Evolutionary conservation across 345 rosid species (phyloP), one percentile per base, ranked within the genome.

Genomic region (Hypericum perforatum): DNA sequence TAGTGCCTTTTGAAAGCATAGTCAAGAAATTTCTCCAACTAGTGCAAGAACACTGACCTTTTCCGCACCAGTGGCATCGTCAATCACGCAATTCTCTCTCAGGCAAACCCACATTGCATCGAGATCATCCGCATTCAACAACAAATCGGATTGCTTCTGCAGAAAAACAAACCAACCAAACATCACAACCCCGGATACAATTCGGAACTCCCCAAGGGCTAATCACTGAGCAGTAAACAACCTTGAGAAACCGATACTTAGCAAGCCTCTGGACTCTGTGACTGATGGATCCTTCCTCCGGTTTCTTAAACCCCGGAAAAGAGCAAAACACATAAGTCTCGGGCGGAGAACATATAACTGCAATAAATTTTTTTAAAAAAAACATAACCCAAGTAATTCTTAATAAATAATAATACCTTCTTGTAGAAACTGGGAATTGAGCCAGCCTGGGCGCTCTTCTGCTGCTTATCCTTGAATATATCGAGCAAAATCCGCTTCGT

Each of bases 51-150:
- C 22, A 52, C 56, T 54, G 15, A 84, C 99, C 95, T 89, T 92
- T 79, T 92, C 99, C n/a, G 99, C 99, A 60, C 94, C 89, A 51
- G 97, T 92, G 60, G 89, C 89, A 70, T 92, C 99, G 72, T 88
- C 99, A 61, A 92, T 84, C 45, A 92, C 99, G 76, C 99, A 92
- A 56, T 92, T 92, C 66, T 92, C 99, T 71, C 99, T 82, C 70
- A 92, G 76, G 78, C 95, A 92, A 74, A 76, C 83, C 99, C 97
- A 92, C 99, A 92, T 92, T 48, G 95, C 95, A 78, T 91, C 94
- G 64, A 92, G 77, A 71, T 92, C 99, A 72, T 92, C 99, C 8
- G 95, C 90, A 45, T 92, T 92, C 44, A 89, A 77, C 71, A 92
- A 69, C 59, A 85, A 84, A 82, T 92, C 99, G 4, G 97, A 85